phyloP scores from a whole-genome alignment of 208 protist genomes.

The Trypanosoma boissoni region DNA sequence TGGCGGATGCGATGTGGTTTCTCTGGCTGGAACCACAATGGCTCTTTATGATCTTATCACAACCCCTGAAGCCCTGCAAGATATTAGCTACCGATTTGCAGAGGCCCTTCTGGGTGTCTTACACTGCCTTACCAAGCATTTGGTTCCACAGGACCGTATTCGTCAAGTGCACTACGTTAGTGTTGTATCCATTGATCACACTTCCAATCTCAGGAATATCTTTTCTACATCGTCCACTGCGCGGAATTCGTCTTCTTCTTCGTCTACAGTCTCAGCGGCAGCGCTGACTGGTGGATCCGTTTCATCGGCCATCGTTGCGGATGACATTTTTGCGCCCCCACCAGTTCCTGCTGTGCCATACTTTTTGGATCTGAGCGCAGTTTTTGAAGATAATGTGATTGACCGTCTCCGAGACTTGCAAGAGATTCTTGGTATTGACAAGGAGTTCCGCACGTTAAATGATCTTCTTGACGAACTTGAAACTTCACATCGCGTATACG shows the following conservation, averaged over 20 bases:
- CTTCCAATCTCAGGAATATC: neutral
- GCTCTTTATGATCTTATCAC: conserved; percentile 75
- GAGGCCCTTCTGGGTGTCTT: conserved; percentile 76
- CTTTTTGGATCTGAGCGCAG: conserved; percentile 65
- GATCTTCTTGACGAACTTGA: conserved; percentile 72
- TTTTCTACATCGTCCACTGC: neutral
- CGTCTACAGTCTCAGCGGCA: neutral
- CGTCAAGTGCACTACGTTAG: conserved; percentile 65
- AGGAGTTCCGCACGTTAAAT: conserved; percentile 70
- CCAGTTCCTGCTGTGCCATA: conserved; percentile 45
- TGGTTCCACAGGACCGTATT: conserved; percentile 60
- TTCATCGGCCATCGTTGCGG: neutral
- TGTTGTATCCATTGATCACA: conserved; percentile 72
- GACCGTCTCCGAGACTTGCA: conserved; percentile 62
- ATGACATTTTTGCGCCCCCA: conserved; percentile 21
- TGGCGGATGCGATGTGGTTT: conserved; percentile 81
- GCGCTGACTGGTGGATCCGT: neutral
- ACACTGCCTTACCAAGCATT: conserved; percentile 63
- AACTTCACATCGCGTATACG: conserved; percentile 40
- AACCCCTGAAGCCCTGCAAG: conserved; percentile 33
- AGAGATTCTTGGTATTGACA: conserved; percentile 51
- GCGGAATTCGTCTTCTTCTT: too few species aligned
- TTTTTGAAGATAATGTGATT: conserved; percentile 74
- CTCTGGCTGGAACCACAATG: conserved; percentile 56
- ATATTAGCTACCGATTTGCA: conserved; percentile 54